Conservation (phyloP, 371 early-diverging fungal species). For the Apophysomyces trapeziformis region DNA sequence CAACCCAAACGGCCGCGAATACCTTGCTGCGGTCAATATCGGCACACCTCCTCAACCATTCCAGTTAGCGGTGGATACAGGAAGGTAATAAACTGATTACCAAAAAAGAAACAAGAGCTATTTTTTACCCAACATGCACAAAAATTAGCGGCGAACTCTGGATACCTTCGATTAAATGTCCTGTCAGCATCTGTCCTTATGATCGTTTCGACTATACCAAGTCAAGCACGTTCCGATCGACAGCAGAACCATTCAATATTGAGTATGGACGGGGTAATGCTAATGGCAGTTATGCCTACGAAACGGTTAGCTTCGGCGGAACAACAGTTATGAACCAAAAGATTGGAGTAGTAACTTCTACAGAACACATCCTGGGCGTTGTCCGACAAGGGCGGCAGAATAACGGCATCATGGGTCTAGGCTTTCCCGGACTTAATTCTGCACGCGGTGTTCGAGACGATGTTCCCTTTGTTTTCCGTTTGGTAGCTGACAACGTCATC, state of each 20-base stretch:
- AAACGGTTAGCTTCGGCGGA: slow-evolving; percentile 27
- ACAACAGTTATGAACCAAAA: slow-evolving; percentile 29
- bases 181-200: slow-evolving; percentile 27
- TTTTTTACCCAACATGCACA: neutral
- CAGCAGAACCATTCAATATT: slow-evolving; percentile 24
- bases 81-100: slow-evolving; percentile 31
- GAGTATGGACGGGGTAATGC: slow-evolving; percentile 47
- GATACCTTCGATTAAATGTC: slow-evolving; percentile 42
- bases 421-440: slow-evolving; percentile 26
- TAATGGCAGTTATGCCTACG: slow-evolving; percentile 35
- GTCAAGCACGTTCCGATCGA: slow-evolving; percentile 34
- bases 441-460: slow-evolving; percentile 22
- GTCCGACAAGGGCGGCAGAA: slow-evolving; percentile 20
- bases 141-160: slow-evolving; percentile 38
- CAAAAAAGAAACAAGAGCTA: neutral
- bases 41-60: slow-evolving; percentile 47
- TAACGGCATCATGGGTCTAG: slow-evolving; percentile 39
- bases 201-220: slow-evolving; percentile 28
- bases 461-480: slow-evolving; percentile 27
- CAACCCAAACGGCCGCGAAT: slow-evolving; percentile 38
- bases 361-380: slow-evolving; percentile 25
- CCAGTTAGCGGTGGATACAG: slow-evolving; percentile 39
- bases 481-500: slow-evolving; percentile 20
- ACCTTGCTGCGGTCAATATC: slow-evolving; percentile 29
- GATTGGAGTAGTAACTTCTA: slow-evolving; percentile 28